These are phyloP conservation scores for Tetrapyrgos nigripes DNA, from an alignment of 1,284 basidiomycete species.

Conservation along the genomic window DNA sequence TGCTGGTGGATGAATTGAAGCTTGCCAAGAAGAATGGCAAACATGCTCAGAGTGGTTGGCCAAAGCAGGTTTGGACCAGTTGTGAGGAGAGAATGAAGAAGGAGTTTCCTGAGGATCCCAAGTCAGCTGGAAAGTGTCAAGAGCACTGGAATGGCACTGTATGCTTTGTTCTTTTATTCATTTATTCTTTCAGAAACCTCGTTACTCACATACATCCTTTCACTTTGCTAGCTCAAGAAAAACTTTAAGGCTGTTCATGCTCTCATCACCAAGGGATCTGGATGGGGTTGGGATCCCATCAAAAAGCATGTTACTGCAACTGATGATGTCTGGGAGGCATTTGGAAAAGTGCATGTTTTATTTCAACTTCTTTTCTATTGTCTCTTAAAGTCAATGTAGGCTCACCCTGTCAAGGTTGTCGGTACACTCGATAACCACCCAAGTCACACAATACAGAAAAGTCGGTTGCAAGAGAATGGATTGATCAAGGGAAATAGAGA, in stretches of 20 bases:
- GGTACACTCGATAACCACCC: no score
- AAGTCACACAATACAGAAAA: no score
- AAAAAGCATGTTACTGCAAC: not conserved
- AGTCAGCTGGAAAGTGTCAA: not conserved
- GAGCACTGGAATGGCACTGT: not conserved
- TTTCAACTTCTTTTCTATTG: not conserved
- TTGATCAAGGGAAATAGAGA: no score
- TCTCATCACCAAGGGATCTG: not conserved
- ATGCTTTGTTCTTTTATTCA: not conserved
- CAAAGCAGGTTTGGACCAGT: not conserved
- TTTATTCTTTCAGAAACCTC: not conserved
- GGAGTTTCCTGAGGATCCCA: not conserved
- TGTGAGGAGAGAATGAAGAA: not conserved
- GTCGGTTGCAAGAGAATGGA: no score
- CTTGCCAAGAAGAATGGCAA: not conserved
- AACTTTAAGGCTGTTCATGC: not conserved
- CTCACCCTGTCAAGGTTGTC: no score
- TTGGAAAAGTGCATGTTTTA: not conserved
- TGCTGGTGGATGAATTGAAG: not conserved
- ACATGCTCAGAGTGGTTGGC: not conserved
- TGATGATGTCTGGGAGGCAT: constrained; percentile 2
- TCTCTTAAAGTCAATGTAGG: not conserved
- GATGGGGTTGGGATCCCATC: constrained; percentile 1
- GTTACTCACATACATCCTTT: no score
- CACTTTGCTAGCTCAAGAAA: not conserved